Evolutionary conservation across 2,329 filamentous ascomycete species (phyloP).

Genomic region (Didymella pinodella): DNA sequence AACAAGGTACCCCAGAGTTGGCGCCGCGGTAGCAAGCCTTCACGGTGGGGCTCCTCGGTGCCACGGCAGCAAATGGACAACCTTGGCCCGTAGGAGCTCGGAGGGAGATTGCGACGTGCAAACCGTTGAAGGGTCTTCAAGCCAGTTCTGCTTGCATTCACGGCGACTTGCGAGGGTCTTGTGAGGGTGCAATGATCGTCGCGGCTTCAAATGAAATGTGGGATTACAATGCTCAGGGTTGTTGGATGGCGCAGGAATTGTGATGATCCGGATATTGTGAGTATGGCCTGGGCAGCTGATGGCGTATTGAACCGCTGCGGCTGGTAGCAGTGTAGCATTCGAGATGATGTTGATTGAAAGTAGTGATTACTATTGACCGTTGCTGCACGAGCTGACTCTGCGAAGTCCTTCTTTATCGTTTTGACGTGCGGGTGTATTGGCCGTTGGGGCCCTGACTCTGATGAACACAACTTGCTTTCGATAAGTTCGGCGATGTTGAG

Average conservation of each 20-base stretch:
- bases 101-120: slow-evolving; percentile 10
- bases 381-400: slow-evolving; percentile 4
- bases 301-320: not conserved
- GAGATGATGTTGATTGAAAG: too few relatives aligned
- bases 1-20: slow-evolving; percentile 19
- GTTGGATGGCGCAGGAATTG: slow-evolving; percentile 6
- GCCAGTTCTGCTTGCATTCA: not conserved
- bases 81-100: too few relatives aligned
- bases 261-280: not conserved
- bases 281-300: not conserved
- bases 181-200: not conserved
- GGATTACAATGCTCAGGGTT: slow-evolving; percentile 8
- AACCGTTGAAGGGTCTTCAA: slow-evolving; percentile 21
- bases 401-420: not conserved
- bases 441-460: slow-evolving; percentile 7
- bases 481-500: not conserved
- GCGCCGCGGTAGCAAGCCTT: not conserved
- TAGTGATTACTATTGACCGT: not conserved
- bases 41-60: slow-evolving; percentile 9
- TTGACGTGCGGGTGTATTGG: slow-evolving; percentile 16
- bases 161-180: not conserved
- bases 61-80: slow-evolving; percentile 14
- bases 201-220: slow-evolving; percentile 11
- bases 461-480: not conserved
- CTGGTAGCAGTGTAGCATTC: too few relatives aligned